Evolutionary conservation across 331 rosid species (phyloP), one percentile per base, ranked within the genome.

Genomic region (Quercus lobata): DNA sequence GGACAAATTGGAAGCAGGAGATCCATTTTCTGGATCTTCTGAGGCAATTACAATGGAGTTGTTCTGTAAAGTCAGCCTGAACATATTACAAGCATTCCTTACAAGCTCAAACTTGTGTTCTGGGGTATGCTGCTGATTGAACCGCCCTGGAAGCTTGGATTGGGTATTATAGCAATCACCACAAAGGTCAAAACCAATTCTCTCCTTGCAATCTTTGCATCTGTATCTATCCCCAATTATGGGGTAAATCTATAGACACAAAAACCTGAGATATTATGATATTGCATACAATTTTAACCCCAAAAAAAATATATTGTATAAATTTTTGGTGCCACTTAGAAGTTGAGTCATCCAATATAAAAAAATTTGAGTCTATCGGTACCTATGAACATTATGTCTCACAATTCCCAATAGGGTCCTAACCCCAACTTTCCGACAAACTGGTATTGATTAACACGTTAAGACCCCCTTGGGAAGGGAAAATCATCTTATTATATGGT

Each of bases 81-180:
- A 44, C 79, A 34, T 52, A 57, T 72, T 76, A 49, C 1, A 27
- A 73, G 7, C 0, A 34, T 24, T 46, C 11, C 7, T 52, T 63
- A 74, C 3, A 68, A 56, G 89, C 82, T 80, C 70, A 76, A 94
- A 86, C 83, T 66, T 70, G 86, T 94, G 98, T 49, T 94, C 95
- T 19, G 95, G 85, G 55, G 90, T 91, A 80, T 94, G 98, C 81
- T 89, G 90, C 87, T 94, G 98, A 86, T 92, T 94, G 83, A 94
- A 92, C 74, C 97, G 94, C 70, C 98, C 98, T 0, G 95, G 98
- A 84, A 86, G 93, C 89, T 90, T 94, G 71, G 92, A 76, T 6
- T 53, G 55, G 21, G 86, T 79, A 69, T 87, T 90, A 56, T 88
- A 90, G 86, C 98, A 94, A 60, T 87, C 84, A 35, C 89, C 81